Base-by-base conservation (phyloP, 768 basidiomycete genomes). In the Trametes meyenii region DNA sequence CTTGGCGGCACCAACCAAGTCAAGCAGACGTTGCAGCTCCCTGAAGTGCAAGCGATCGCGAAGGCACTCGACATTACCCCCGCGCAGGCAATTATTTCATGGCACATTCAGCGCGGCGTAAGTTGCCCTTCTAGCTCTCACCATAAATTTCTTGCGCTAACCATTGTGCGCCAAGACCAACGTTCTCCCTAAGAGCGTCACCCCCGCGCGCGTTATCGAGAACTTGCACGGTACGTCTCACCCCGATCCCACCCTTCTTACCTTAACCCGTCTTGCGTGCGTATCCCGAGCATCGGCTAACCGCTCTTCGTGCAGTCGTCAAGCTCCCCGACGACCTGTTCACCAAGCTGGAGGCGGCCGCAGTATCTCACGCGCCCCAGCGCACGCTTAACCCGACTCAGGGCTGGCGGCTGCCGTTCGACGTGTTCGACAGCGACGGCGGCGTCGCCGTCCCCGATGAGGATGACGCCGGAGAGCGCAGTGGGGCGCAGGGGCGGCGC, bases 131-230 rank as follows among this genome's bases (percentile, higher is more conserved):
- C 14, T 50, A 33, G 8, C n/a, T 23, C 6, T 38, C n/a, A 8
- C n/a, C 44, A 13, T 14, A 19, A 26, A 38, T 26, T 16, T 36
- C 26, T 36, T 14, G 35, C 33, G 33, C n/a, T 26, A 17, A 39
- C 59, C 45, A 63, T 24, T 1, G 8, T 16, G 16, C 21, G 1
- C 23, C 14, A 65, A 89, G 87, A 85, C 86, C 49, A 77, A 88
- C 57, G 87, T 87, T 7, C 78, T 93, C 12, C 89, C 91, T 2
- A 94, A 92, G 79, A 89, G 87, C 63, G 88, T 91, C 14, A 87
- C 85, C 3, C 78, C 88, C 12, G 80, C 81, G 45, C 83, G 89
- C 29, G 79, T 94, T 36, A 75, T 79, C 58, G 88, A 90, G 71
- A 93, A 94, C 76, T 74, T 86, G 43, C 77, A 85, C n/a, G 74